Base-by-base conservation (phyloP, 2,329 filamentous ascomycete genomes). In the Scedosporium aurantiacum region DNA sequence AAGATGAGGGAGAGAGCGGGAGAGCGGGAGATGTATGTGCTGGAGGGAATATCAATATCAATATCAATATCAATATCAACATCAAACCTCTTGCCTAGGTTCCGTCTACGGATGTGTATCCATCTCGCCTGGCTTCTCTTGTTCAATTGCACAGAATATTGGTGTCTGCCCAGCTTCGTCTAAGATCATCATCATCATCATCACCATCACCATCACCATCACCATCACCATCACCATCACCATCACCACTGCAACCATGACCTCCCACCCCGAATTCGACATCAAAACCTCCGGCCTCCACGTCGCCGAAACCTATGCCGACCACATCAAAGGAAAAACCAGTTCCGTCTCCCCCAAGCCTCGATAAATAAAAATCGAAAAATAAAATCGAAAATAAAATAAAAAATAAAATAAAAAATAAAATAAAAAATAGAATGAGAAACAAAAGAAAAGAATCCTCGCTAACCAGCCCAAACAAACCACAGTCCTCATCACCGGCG, bases 401-500 rank as follows among this genome's bases (percentile, higher is more conserved):
- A n/a, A 12, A 37, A 37, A 37, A 5, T 3, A 27, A 5, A 37
- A 57, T 0, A 52, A 21, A 18, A 27, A 4, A 40, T 5, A 16
- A 52, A 18, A 62, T 12, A 18, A n/a, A 5, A 27, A 27, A 27
- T 2, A 37, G 14, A 37, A n/a, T n/a, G n/a, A 12, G 14, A 37
- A 37, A 5, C 3, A 27, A 5, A 37, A 57, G 1, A 52, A 21
- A 18, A 27, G 27, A 12, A 50, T 10, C n/a, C 12, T 10, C 3
- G 27, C 55, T 50, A 57, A 63, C 43, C 8, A 18, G 5, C n/a
- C 14, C 16, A 6, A 41, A 6, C 37, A 43, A 43, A 43, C 5
- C 50, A 28, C 50, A 28, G 62, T 79, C 58, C 69, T 79, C 47
- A 72, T 73, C 2, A 79, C 76, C 0, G 76, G 77, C n/a, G 72